Evolutionary conservation across 148 eudicot species (phyloP).

Genomic region (Rhododendron ferrugineum): DNA sequence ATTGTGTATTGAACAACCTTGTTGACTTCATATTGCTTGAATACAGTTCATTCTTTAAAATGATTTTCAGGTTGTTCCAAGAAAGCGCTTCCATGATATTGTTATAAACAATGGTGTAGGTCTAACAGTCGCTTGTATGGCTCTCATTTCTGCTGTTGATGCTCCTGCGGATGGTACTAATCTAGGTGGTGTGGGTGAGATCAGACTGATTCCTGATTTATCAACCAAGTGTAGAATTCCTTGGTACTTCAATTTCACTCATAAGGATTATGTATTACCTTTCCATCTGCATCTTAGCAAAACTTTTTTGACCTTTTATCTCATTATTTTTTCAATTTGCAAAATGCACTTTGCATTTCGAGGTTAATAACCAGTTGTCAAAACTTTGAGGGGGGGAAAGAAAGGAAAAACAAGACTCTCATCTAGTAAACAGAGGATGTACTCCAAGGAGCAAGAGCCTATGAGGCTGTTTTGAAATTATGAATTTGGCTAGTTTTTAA

Average conservation of each 20-base stretch:
- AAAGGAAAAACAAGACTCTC: neutral
- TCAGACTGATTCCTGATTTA: constrained; percentile 82
- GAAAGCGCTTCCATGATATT: constrained; percentile 59
- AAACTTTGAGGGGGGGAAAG: neutral
- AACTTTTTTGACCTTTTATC: neutral
- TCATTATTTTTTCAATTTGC: neutral
- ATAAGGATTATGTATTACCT: neutral
- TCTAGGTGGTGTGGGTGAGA: constrained; percentile 78
- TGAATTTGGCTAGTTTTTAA: neutral
- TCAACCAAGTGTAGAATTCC: constrained; percentile 74
- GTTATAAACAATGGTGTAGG: constrained; percentile 80
- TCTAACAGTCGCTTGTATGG: constrained; percentile 81
- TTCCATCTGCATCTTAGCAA: neutral
- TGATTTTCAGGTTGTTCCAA: constrained; percentile 58
- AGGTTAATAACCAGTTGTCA: neutral
- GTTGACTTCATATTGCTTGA: neutral
- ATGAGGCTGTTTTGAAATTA: neutral
- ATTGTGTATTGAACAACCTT: neutral
- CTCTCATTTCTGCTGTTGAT: constrained; percentile 65
- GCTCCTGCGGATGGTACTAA: constrained; percentile 74
- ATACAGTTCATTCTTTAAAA: neutral
- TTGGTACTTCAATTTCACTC: constrained; percentile 44
- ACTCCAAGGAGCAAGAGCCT: neutral
- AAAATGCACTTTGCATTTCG: neutral
- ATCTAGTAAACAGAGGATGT: neutral